Base-by-base conservation (phyloP, 257 asterid species). In the Lycium ferocissimum region DNA sequence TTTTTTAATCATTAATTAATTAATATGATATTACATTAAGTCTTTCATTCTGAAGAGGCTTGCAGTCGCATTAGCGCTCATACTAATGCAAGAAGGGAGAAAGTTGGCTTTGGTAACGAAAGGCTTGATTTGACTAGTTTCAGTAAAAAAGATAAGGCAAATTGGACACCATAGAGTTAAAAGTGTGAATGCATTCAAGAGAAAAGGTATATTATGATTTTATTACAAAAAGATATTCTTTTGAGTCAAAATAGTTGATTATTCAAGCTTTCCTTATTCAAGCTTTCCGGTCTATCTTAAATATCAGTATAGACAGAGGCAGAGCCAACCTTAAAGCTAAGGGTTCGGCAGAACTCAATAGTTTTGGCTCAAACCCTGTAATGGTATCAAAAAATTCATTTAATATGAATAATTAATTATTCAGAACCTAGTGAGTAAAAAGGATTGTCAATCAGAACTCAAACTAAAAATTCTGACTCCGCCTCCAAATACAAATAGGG, bases 81-180 rank as follows among this genome's bases (percentile, higher is more conserved):
- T 7, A 56, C 62, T 56, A 56, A 56, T 15, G 62, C 62, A 56
- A 56, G 62, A 56, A 56, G 20, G 20, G 20, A 56, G 20, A 56
- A 56, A 56, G 20, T 14, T 56, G 62, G 15, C 62, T 56, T 54
- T 54, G 59, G 3, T 54, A 54, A 54, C 14, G 59, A 54, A 54
- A 6, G 59, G 18, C 18, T 54, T 54, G 18, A 54, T 54, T 54
- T 54, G 59, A 54, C 59, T 56, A 56, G 62, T 54, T 54, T 54
- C 59, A 45, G 51, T 37, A 35, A 14, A 40, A 26, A 67, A 35
- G 20, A 67, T 14, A 17, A 13, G 75, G 75, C 47, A 67, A 67
- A 53, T 6, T 75, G 40, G 81, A 75, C 81, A 11, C 81, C 9
- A 75, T 75, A 43, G 38, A 1, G 61, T 75, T 75, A 8, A 75